These are phyloP conservation scores for Knufia fluminis DNA, from an alignment of 2,329 filamentous ascomycete genomes.

Conservation along the genomic window DNA sequence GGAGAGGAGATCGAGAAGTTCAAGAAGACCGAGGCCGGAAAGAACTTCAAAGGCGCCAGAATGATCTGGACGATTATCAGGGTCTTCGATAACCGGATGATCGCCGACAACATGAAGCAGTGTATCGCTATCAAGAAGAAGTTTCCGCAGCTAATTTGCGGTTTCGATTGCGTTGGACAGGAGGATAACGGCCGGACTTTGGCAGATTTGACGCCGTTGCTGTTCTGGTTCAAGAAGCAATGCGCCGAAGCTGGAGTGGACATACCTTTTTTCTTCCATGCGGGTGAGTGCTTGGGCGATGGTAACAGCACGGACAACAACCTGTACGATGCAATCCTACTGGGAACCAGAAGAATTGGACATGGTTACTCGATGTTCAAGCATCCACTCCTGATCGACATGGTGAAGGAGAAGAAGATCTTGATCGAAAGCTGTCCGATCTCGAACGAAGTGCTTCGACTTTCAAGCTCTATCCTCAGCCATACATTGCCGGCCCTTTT, in stretches of 20 bases:
- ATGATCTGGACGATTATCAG: slow-evolving; percentile 74
- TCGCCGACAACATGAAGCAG: slow-evolving; percentile 74
- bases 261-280: slow-evolving; percentile 93
- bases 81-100: slow-evolving; percentile 50
- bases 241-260: slow-evolving; percentile 69
- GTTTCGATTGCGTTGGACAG: slow-evolving; percentile 83
- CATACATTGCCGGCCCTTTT: slow-evolving; percentile 78
- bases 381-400: slow-evolving; percentile 78
- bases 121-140: slow-evolving; percentile 74
- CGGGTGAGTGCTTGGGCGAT: slow-evolving; percentile 76
- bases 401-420: slow-evolving; percentile 81
- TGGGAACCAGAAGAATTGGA: slow-evolving; percentile 81
- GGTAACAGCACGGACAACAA: slow-evolving; percentile 71
- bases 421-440: slow-evolving; percentile 85
- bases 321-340: slow-evolving; percentile 77
- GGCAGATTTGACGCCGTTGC: slow-evolving; percentile 65
- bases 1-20: slow-evolving; percentile 72
- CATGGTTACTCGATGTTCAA: slow-evolving; percentile 85
- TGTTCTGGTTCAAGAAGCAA: slow-evolving; percentile 89
- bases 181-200: slow-evolving; percentile 73
- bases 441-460: slow-evolving; percentile 75
- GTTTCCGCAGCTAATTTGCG: slow-evolving; percentile 70
- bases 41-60: slow-evolving; percentile 70
- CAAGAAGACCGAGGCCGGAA: slow-evolving; percentile 59
- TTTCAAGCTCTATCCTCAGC: slow-evolving; percentile 64